Evolutionary conservation across 2,329 filamentous ascomycete species (phyloP).

Genomic region (Uncinocarpus reesii): DNA sequence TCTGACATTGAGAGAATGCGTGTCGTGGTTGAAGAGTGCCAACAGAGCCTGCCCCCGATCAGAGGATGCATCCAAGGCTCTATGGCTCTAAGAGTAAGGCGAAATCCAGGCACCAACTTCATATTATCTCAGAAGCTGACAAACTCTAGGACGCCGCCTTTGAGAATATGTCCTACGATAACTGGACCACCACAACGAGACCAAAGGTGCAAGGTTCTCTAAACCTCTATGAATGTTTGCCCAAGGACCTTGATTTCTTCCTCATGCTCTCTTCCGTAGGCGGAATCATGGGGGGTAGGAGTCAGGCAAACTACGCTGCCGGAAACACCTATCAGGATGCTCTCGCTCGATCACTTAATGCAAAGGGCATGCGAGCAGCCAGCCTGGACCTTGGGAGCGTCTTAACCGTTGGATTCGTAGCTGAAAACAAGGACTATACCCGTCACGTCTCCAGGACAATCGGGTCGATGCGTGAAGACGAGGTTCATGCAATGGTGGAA

Average conservation of each 20-base stretch:
- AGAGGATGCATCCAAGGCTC: constrained; percentile 27
- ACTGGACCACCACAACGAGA: constrained; percentile 30
- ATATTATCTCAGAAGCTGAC: background rate
- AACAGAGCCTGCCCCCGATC: constrained; percentile 21
- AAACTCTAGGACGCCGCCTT: constrained; percentile 25
- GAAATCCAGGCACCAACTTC: background rate
- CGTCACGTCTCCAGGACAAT: constrained; percentile 11
- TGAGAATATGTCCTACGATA: constrained; percentile 32
- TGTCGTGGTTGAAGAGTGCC: constrained; percentile 15
- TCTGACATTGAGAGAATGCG: constrained; percentile 13
- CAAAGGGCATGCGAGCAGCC: constrained; percentile 19
- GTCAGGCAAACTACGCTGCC: constrained; percentile 39
- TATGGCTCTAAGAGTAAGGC: constrained; percentile 23
- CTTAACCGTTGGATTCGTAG: constrained; percentile 27
- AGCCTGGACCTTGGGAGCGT: constrained; percentile 28
- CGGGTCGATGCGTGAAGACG: constrained; percentile 12
- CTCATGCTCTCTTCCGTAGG: constrained; percentile 35
- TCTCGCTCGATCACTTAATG: constrained; percentile 24
- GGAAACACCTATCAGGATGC: constrained; percentile 33
- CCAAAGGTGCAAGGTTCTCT: constrained; percentile 35
- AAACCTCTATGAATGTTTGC: constrained; percentile 28
- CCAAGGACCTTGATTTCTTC: constrained; percentile 34
- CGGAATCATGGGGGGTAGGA: constrained; percentile 37
- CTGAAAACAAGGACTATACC: constrained; percentile 14
- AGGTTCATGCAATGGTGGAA: constrained; percentile 15